A percentile compares a stretch with the other conserved stretches of the same genome.
phyloP scores from a whole-genome alignment of 2,329 filamentous ascomycete species.

The Cadophora malorum region DNA sequence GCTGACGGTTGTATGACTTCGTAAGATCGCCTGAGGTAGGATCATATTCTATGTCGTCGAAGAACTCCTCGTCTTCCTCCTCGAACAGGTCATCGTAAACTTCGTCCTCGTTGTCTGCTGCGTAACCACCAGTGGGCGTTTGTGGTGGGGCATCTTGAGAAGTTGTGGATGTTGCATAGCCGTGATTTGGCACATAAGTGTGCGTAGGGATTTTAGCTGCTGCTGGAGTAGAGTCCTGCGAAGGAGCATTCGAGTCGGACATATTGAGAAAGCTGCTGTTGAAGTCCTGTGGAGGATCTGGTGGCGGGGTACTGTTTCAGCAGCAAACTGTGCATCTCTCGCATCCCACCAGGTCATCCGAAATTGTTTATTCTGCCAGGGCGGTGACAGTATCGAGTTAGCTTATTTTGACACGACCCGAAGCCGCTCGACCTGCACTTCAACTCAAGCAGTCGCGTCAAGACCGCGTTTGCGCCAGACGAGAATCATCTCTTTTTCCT shows the following conservation, averaged over 20 bases:
- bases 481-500: not conserved
- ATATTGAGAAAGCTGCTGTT: constrained; percentile 23
- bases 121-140: constrained; percentile 46
- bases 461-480: constrained; percentile 19
- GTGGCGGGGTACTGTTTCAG: constrained; percentile 13
- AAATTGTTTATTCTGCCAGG: constrained; percentile 8
- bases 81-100: constrained; percentile 56
- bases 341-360: constrained; percentile 10
- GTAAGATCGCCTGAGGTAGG: constrained; percentile 73
- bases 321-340: constrained; percentile 13
- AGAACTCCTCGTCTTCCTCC: constrained; percentile 68
- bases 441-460: constrained; percentile 3
- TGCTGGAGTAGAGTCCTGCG: constrained; percentile 44
- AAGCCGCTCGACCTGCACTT: not conserved
- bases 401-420: not conserved
- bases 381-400: not conserved
- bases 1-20: constrained; percentile 84
- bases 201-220: constrained; percentile 54
- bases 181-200: constrained; percentile 55
- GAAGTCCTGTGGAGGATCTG: not conserved
- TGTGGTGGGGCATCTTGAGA: constrained; percentile 45
- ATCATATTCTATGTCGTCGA: constrained; percentile 61
- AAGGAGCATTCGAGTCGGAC: constrained; percentile 32
- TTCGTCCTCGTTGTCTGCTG: constrained; percentile 50
- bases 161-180: constrained; percentile 50